Conservation (phyloP, 176 grass and related monocot genomes). For the Typha latifolia region DNA sequence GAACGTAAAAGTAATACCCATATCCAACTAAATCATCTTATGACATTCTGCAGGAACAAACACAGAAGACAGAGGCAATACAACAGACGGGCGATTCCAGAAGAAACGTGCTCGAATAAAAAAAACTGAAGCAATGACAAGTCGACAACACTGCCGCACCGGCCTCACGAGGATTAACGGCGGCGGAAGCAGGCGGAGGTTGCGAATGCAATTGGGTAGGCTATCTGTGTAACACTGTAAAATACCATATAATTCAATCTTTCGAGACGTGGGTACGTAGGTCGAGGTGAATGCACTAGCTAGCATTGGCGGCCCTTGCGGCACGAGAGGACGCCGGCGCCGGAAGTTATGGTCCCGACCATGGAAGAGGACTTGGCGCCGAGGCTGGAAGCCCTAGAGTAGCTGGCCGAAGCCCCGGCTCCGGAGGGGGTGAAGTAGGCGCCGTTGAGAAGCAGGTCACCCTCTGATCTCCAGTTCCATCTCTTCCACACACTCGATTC, state of each 20-base stretch:
- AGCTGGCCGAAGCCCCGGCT: neutral
- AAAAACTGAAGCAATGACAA: constrained; percentile 14
- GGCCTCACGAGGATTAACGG: constrained; percentile 17
- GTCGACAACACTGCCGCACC: constrained; percentile 29
- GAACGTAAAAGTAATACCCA: no score
- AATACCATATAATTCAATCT: no score
- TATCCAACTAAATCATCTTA: no score
- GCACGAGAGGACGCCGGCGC: neutral
- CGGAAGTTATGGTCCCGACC: neutral
- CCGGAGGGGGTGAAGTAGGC: constrained; percentile 1
- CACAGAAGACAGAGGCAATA: constrained; percentile 1
- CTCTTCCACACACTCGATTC: neutral
- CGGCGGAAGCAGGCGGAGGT: constrained; percentile 22
- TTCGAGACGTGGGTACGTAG: no score
- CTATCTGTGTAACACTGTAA: no score
- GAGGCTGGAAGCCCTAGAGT: neutral
- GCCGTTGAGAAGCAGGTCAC: neutral
- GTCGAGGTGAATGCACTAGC: neutral
- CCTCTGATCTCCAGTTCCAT: constrained; percentile 1
- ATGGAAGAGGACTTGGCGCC: neutral
- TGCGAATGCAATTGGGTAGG: constrained; percentile 13
- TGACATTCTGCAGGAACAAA: neutral
- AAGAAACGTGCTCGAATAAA: constrained; percentile 7
- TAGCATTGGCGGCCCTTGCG: neutral
- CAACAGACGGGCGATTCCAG: constrained; percentile 1